Conservation (phyloP, 2,329 filamentous ascomycete species). For the Claviceps africana region DNA sequence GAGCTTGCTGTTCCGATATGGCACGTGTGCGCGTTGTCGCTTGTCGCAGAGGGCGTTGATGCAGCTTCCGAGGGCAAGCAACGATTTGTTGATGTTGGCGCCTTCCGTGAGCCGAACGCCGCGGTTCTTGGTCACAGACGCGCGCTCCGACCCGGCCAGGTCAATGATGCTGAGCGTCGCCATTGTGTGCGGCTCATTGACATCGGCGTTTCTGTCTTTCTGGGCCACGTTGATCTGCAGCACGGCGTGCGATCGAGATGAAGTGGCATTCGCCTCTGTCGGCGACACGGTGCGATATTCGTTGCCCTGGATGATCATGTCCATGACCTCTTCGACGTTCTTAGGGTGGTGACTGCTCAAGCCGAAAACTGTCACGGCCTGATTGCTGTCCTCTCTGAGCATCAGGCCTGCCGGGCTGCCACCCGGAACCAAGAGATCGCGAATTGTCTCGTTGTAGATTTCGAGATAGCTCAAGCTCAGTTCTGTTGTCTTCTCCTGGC, state of each 20-base stretch:
- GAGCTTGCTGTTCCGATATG: slow-evolving; percentile 94
- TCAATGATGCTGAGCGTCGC: slow-evolving; percentile 97
- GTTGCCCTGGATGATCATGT: slow-evolving; percentile 94
- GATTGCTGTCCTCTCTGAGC: slow-evolving; percentile 87
- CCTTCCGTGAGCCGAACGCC: slow-evolving; percentile 85
- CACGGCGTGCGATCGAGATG: slow-evolving; percentile 91
- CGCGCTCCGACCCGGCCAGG: slow-evolving; percentile 86
- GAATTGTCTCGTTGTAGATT: slow-evolving; percentile 98
- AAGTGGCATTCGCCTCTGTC: slow-evolving; percentile 93
- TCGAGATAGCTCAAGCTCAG: slow-evolving; percentile 89
- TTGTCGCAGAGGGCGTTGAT: slow-evolving; percentile 97
- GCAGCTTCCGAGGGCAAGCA: slow-evolving; percentile 86
- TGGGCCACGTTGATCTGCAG: slow-evolving; percentile 93
- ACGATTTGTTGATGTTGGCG: slow-evolving; percentile 98
- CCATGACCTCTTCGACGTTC: slow-evolving; percentile 94
- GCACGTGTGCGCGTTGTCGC: slow-evolving; percentile 82
- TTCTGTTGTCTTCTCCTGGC: slow-evolving; percentile 77
- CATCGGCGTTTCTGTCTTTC: slow-evolving; percentile 81
- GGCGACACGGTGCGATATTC: slow-evolving; percentile 91
- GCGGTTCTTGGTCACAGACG: slow-evolving; percentile 91
- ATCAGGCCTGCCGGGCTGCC: slow-evolving; percentile 74
- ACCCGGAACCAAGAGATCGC: slow-evolving; percentile 78
- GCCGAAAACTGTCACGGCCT: slow-evolving; percentile 80
- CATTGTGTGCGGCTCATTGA: slow-evolving; percentile 95
- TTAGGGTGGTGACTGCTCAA: slow-evolving; percentile 83